Evolutionary conservation across 805 yeast genomes (phyloP), one percentile per base, ranked within the genome.

Genomic region (Komagataella kurtzmanii): DNA sequence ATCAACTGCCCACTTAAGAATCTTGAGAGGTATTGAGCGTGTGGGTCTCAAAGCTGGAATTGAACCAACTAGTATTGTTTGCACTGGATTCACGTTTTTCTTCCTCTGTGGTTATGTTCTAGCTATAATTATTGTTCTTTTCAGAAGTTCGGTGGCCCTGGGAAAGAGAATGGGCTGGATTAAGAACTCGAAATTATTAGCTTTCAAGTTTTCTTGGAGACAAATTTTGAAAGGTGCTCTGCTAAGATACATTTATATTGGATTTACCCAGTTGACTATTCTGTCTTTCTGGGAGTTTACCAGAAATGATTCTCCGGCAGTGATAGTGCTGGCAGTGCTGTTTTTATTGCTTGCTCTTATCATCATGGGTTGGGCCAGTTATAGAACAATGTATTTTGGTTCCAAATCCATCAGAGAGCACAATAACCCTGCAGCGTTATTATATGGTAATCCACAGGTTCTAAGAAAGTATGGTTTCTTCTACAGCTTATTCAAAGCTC

Each of bases 201-300:
- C 70, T 52, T 79, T 79, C 64, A 73, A 83, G 60, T 65, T 64
- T 44, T 74, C 77, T 50, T 86, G 88, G 79, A 66, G 60, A 53
- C 57, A 67, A 17, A 75, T 87, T 50, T 65, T 88, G 57, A 89
- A 87, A 64, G 97, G 97, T 48, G 74, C 93, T 2, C 57, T 90
- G 51, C 75, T 87, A 57, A 77, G 95, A 64, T 85, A 88, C 60
- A 75, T 88, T 52, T 83, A 78, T 59, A 87, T 90, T 62, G 97
- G 95, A 0, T 88, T 87, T 65, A 81, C 95, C 2, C 95, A 89
- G 65, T 67, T 90, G 53, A 72, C 81, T 17, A 78, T 89, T 50
- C 74, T 90, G 53, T 81, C 96, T 8, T 72, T 89, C 51, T 90
- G 95, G 93, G 96, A 90, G 69, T 89, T 88, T 65, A 79, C 84